Evolutionary conservation across 2,329 filamentous ascomycete species (phyloP).

Genomic region (Phialocephala subalpina): DNA sequence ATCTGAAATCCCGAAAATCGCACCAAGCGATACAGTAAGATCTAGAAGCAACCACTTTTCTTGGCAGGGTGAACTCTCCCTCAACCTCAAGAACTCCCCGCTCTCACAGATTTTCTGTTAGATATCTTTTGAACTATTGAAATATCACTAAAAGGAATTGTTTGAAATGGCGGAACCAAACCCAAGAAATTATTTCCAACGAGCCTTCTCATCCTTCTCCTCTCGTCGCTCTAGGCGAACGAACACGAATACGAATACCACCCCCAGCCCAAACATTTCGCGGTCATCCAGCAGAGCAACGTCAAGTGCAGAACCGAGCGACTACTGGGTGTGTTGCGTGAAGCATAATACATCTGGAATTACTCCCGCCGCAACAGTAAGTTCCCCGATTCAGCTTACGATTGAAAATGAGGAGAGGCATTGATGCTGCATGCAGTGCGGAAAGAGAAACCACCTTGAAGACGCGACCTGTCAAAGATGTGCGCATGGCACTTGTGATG

Average conservation of each 20-base stretch:
- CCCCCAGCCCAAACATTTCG: not conserved
- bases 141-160: not conserved
- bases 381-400: not conserved
- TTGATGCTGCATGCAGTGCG: not conserved
- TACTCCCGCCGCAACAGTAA: not conserved
- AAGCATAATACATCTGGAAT: not conserved
- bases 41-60: not conserved
- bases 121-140: too few relatives aligned
- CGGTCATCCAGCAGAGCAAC: not conserved
- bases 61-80: too few relatives aligned
- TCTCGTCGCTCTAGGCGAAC: not conserved
- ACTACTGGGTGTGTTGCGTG: slow-evolving; percentile 5
- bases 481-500: not conserved
- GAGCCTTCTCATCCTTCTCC: not conserved
- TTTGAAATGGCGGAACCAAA: not conserved
- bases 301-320: not conserved
- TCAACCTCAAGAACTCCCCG: too few relatives aligned
- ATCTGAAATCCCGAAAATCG: not conserved
- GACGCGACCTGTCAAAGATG: not conserved
- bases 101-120: too few relatives aligned
- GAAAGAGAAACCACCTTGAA: slow-evolving; percentile 1
- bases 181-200: not conserved
- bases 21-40: slow-evolving; percentile 5
- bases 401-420: not conserved
- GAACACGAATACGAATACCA: not conserved